phyloP scores from a whole-genome alignment of 106 monocot genomes.

The Platanthera zijinensis region DNA sequence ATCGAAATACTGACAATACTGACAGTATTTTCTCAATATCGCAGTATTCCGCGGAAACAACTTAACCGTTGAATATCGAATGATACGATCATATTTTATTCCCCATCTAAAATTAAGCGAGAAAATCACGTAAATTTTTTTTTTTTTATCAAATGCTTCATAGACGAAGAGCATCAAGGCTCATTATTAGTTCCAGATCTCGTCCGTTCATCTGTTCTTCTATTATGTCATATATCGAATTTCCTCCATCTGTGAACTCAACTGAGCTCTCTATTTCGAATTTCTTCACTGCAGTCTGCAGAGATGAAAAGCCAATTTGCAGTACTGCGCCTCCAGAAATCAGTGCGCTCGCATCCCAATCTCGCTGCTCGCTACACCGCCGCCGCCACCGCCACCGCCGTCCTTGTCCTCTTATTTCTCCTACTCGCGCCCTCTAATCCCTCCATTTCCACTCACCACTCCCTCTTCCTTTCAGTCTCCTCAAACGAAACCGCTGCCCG shows the following conservation, averaged over 20 bases:
- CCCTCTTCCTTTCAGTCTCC: slow-evolving; percentile 47
- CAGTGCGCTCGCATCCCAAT: not conserved
- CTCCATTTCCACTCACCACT: slow-evolving; percentile 23
- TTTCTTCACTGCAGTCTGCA: not conserved
- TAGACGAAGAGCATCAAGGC: no score
- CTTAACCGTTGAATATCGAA: no score
- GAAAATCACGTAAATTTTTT: no score
- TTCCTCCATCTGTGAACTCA: not conserved
- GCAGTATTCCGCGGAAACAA: no score
- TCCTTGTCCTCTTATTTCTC: slow-evolving; percentile 16
- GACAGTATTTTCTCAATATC: no score
- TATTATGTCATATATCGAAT: not conserved
- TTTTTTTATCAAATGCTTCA: no score
- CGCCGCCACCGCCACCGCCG: slow-evolving; percentile 2
- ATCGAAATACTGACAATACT: no score
- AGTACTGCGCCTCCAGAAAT: not conserved
- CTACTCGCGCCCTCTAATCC: slow-evolving; percentile 10
- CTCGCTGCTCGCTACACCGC: not conserved
- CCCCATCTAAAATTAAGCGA: no score
- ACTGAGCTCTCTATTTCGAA: not conserved
- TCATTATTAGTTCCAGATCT: not conserved
- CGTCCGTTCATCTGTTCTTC: not conserved
- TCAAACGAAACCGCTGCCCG: slow-evolving; percentile 42
- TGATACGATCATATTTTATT: no score
- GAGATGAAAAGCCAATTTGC: not conserved